Conservation (phyloP, 1,284 basidiomycete species). For the Omphalotus olearius region DNA sequence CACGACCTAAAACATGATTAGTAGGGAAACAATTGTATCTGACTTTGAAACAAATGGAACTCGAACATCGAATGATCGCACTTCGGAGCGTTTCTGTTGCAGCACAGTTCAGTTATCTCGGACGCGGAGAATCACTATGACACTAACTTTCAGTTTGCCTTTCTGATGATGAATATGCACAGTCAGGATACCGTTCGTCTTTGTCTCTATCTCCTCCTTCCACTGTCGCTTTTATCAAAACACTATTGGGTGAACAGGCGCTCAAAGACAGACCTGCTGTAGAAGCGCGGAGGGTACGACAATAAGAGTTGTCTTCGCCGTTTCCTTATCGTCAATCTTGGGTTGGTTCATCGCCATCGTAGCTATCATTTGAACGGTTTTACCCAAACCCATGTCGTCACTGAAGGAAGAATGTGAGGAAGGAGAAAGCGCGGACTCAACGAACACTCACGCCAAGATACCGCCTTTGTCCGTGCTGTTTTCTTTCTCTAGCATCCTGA, state of each 20-base stretch:
- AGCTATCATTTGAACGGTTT: slow-evolving; percentile 73
- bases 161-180: slow-evolving; percentile 65
- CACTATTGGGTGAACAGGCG: neutral
- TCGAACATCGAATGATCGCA: slow-evolving; percentile 54
- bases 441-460: slow-evolving; percentile 62
- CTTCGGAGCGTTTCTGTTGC: slow-evolving; percentile 24
- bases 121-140: neutral
- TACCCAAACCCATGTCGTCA: slow-evolving; percentile 91
- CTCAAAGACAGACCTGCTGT: slow-evolving; percentile 41
- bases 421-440: neutral
- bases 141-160: slow-evolving; percentile 51
- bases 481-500: slow-evolving; percentile 61
- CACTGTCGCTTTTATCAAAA: slow-evolving; percentile 36
- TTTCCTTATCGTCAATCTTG: slow-evolving; percentile 32
- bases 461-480: slow-evolving; percentile 52
- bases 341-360: slow-evolving; percentile 62
- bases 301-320: slow-evolving; percentile 50
- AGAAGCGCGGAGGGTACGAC: slow-evolving; percentile 69
- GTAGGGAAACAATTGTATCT: slow-evolving; percentile 3
- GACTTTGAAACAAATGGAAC: neutral
- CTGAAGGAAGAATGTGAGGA: slow-evolving; percentile 26
- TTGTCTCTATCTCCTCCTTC: slow-evolving; percentile 64
- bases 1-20: slow-evolving; percentile 38
- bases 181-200: slow-evolving; percentile 59
- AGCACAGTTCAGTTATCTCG: slow-evolving; percentile 23